Conservation (phyloP, 768 basidiomycete species). For the Epithele typhae region DNA sequence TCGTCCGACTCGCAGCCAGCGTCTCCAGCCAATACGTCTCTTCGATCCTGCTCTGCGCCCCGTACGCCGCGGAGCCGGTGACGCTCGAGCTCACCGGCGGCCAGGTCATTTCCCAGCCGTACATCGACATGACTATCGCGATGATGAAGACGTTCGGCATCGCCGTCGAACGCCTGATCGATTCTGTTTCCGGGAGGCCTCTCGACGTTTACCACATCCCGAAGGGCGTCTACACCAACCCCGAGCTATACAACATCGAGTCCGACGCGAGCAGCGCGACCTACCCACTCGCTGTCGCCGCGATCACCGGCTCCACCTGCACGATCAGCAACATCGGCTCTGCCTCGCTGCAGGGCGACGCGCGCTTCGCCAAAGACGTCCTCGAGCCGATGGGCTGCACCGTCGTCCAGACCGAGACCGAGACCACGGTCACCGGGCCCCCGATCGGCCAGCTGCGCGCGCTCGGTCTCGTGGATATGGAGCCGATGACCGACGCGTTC, state of each 20-base stretch:
- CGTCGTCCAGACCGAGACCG: conserved; percentile 81
- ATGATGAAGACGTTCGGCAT: conserved; percentile 97
- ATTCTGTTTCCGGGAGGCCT: conserved; percentile 51
- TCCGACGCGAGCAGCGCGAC: conserved; percentile 94
- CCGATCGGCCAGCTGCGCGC: conserved; percentile 76
- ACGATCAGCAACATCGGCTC: conserved; percentile 92
- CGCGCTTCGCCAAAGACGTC: conserved; percentile 89
- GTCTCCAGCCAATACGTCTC: conserved; percentile 99
- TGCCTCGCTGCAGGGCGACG: conserved; percentile 93
- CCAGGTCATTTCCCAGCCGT: conserved; percentile 96
- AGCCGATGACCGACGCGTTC: conserved; percentile 99
- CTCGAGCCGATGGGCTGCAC: conserved; percentile 93
- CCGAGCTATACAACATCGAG: conserved; percentile 83
- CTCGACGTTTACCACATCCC: conserved; percentile 89
- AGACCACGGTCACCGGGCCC: conserved; percentile 92
- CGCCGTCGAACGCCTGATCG: conserved; percentile 60
- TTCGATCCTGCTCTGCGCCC: conserved; percentile 93
- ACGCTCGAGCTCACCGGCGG: conserved; percentile 90
- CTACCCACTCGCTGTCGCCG: conserved; percentile 95
- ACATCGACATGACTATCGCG: conserved; percentile 99
- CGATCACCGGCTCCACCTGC: conserved; percentile 94
- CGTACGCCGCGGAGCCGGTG: conserved; percentile 82
- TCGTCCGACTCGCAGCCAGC: conserved; percentile 84
- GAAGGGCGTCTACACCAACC: conserved; percentile 71
- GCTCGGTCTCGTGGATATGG: conserved; percentile 91